Evolutionary conservation across 2,329 filamentous ascomycete genomes (phyloP), one percentile per base, ranked within the genome.

Genomic region (Stagonosporopsis chrysanthemi): DNA sequence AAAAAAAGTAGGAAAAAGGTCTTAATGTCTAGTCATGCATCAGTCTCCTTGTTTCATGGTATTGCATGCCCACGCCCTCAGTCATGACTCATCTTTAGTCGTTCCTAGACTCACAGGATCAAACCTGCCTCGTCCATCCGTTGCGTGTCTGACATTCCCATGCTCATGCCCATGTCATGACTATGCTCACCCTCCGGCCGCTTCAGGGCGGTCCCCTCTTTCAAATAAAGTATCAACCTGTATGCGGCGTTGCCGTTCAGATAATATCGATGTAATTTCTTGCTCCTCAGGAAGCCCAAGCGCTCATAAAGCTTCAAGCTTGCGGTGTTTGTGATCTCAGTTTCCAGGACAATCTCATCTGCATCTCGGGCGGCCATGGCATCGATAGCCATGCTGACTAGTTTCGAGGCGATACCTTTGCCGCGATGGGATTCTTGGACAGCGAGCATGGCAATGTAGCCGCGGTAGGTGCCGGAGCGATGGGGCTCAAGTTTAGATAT

Each of bases 401-500:
- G 83, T 38, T 88, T 88, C 0, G 92, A 97, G 6, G 79, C 95
- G 57, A 99, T 92, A 1, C 95, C 94, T 62, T 88, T 86, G 6
- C 93, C 92, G 22, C 95, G 88, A 70, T 91, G 89, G 24, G 87
- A 81, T 36, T 91, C 87, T 40, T 88, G 86, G 5, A 97, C 93
- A n/a, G 95, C 95, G 39, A 99, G 84, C 95, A 99, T 99, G 71
- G 95, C 95, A 67, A 99, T 98, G 79, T 99, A 99, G 55, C 95
- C 95, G 61, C 95, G 87, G 63, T 92, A 83, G 1, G 92, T 93
- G 63, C 94, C 92, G 6, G 90, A 90, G 22, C 91, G 86, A 78
- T 99, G 95, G 23, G 87, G 85, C 75, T 99, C 95, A 57, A 99
- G 86, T 77, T 99, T 99, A 78, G 90, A 97, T 58, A 99, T 88